Conservation (phyloP, 1,284 basidiomycete genomes). For the Macrocybe sp. region DNA sequence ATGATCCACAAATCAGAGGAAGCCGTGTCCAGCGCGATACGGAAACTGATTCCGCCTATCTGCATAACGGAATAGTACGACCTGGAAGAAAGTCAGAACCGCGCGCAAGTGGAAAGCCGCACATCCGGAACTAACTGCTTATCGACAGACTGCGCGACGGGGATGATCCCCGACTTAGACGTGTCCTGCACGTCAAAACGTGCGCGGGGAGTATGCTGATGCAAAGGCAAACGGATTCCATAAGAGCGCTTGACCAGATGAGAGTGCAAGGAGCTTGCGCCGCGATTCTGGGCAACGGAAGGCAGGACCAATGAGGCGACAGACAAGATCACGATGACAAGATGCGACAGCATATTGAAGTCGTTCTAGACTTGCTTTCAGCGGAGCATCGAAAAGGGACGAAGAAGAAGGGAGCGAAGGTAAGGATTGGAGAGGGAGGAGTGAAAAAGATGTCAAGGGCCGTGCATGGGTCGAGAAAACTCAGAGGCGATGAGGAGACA, state of each 20-base stretch:
- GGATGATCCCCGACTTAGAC: slow-evolving; percentile 27
- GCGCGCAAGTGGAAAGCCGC: slow-evolving; percentile 1
- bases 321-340: no score
- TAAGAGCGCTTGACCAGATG: slow-evolving; percentile 15
- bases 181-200: no score
- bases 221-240: slow-evolving; percentile 24
- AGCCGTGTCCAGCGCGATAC: slow-evolving; percentile 71
- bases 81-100: slow-evolving; percentile 26
- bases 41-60: slow-evolving; percentile 58
- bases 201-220: slow-evolving; percentile 18
- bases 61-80: slow-evolving; percentile 62
- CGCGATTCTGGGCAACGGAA: no score
- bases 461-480: no score
- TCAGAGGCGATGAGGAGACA: no score
- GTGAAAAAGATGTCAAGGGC: no score
- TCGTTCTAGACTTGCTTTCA: no score
- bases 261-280: slow-evolving; percentile 4
- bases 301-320: no score
- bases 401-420: no score
- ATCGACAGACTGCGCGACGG: slow-evolving; percentile 39
- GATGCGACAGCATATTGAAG: no score
- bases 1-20: slow-evolving; percentile 71
- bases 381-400: no score
- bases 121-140: slow-evolving; percentile 34
- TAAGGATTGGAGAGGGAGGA: no score